Evolutionary conservation across 2,329 filamentous ascomycete species (phyloP).

Genomic region (Alternaria incomplexa): DNA sequence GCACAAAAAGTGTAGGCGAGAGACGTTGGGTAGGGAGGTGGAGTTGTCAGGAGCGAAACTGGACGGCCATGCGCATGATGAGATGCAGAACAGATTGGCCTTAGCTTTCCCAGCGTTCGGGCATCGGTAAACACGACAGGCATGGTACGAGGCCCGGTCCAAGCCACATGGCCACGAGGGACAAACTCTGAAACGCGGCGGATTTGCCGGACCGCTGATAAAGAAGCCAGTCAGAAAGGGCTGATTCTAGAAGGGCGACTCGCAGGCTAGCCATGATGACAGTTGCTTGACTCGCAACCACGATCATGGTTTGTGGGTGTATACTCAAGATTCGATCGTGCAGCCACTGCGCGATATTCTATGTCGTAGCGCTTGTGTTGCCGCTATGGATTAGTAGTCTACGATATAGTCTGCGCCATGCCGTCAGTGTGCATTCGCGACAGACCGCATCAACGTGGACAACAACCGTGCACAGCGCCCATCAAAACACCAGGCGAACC

Average conservation of each 20-base stretch:
- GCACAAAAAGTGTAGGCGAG: conserved; percentile 6
- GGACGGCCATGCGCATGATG: conserved; percentile 8
- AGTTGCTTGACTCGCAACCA: conserved; percentile 3
- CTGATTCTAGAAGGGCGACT: not conserved
- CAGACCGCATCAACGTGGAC: not conserved
- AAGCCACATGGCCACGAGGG: conserved; percentile 10
- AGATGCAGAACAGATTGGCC: conserved; percentile 6
- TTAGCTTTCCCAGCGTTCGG: conserved; percentile 10
- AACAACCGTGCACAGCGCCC: not conserved
- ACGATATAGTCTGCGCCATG: not conserved
- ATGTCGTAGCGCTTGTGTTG: not conserved
- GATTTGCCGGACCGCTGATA: conserved; percentile 2
- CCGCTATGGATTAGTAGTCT: not conserved
- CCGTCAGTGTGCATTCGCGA: not conserved
- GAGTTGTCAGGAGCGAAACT: conserved; percentile 4
- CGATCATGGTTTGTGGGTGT: not conserved
- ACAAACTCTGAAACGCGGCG: conserved; percentile 2
- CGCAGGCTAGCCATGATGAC: conserved; percentile 1
- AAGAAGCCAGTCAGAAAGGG: not conserved
- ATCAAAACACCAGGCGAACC: not conserved
- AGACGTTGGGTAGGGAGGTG: not conserved
- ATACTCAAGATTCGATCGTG: not conserved
- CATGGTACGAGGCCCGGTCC: conserved; percentile 1
- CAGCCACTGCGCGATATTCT: not conserved
- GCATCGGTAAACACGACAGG: conserved; percentile 8